phyloP scores from a whole-genome alignment of 306 rosid species.

The Castanea sativa region DNA sequence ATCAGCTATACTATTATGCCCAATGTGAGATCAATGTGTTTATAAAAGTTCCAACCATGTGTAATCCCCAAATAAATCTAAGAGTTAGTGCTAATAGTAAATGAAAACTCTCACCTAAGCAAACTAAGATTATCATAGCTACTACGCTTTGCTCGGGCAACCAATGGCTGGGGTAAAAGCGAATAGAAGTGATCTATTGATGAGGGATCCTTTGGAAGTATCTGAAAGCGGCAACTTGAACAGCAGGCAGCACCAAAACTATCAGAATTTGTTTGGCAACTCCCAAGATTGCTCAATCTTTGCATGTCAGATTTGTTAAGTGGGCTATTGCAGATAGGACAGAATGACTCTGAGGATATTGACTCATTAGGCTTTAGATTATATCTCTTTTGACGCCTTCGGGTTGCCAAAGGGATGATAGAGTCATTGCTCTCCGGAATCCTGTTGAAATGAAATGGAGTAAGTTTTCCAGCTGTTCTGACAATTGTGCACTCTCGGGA shows the following conservation, averaged over 20 bases:
- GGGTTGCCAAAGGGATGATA: slow-evolving; percentile 68
- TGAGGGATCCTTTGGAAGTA: slow-evolving; percentile 65
- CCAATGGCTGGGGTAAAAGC: slow-evolving; percentile 51
- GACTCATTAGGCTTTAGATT: slow-evolving; percentile 68
- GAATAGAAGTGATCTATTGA: slow-evolving; percentile 46
- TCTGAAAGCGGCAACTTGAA: slow-evolving; percentile 82
- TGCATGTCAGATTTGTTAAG: slow-evolving; percentile 63
- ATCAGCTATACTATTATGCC: background rate
- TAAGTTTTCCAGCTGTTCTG: slow-evolving; percentile 93
- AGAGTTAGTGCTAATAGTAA: slow-evolving; percentile 4
- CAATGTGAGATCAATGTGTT: background rate
- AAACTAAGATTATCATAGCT: slow-evolving; percentile 28
- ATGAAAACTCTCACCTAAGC: slow-evolving; percentile 55
- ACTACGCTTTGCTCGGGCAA: slow-evolving; percentile 51
- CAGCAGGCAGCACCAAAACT: slow-evolving; percentile 52
- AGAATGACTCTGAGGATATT: slow-evolving; percentile 74
- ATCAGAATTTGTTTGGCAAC: slow-evolving; percentile 23
- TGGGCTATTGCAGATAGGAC: slow-evolving; percentile 77
- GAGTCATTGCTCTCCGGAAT: slow-evolving; percentile 68
- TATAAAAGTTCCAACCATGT: background rate
- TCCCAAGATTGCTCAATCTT: slow-evolving; percentile 35
- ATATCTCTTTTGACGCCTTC: slow-evolving; percentile 84
- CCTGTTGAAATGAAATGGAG: slow-evolving; percentile 85
- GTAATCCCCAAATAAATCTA: slow-evolving; percentile 16
- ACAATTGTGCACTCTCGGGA: slow-evolving; percentile 90